Base-by-base conservation (phyloP, 1,284 basidiomycete genomes). In the Acaromyces ingoldii region DNA sequence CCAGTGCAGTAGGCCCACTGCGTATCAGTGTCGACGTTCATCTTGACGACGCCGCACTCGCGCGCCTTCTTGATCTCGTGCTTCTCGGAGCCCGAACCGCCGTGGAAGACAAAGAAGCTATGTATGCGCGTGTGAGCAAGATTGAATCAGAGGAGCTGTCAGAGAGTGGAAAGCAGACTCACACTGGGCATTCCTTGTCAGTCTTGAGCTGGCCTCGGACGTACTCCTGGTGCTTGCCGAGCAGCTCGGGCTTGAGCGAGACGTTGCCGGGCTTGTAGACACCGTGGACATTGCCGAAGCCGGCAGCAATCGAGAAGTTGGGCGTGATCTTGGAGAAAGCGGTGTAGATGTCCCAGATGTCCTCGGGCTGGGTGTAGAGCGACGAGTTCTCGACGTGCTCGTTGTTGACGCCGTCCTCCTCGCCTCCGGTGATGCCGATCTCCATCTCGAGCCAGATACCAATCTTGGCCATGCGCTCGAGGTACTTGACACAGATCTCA, bases 351-450 rank as follows among this genome's bases (percentile, higher is more conserved):
- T 96, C 92, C 76, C 81, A 96, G 49, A 74, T 74, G 75, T 98
- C 93, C 77, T 92, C 88, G 53, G 95, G 92, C 79, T 98, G 93
- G 42, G 95, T 99, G 83, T 98, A 98, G 67, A 98, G 82, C 51
- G 84, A 82, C 40, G 86, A 81, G 80, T 97, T 98, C 81, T 98
- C 95, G 65, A 92, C 91, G 53, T 82, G 84, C 60, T 90, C 69
- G 58, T 76, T 75, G 71, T 76, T 73, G 50, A 98, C 93, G 77
- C 93, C 93, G 76, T 98, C 93, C 79, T 98, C 93, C 79, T 98
- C 93, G 76, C 93, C 93, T 77, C 93, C 95, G 56, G 95, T 99
- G 80, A 99, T 98, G 76, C 95, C 95, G 77, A 99, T 98, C 81
- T 99, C 95, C 95, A 99, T 99, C 83, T 99, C 95, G 78, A 99